A percentile compares a stretch with the other conserved stretches of the same genome.
phyloP scores from a whole-genome alignment of 192 early-diverging fungal genomes.

The Coemansia sp. region DNA sequence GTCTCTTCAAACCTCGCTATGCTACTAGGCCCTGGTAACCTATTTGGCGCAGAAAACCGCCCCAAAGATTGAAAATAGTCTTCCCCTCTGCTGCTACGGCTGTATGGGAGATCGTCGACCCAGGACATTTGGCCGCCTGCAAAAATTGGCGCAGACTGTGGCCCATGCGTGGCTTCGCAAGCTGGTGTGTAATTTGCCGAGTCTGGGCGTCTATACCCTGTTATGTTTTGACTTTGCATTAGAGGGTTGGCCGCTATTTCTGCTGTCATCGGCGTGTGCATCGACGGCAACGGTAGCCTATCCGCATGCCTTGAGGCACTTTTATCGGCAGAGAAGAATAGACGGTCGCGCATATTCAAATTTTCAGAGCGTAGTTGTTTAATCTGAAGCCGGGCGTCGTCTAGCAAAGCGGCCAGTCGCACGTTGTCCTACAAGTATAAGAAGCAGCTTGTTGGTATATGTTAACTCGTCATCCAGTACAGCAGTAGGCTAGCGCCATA shows the following conservation, averaged over 20 bases:
- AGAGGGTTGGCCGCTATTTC: neutral
- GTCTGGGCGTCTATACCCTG: neutral
- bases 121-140: neutral
- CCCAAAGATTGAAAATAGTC: neutral
- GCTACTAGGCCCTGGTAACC: neutral
- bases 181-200: neutral
- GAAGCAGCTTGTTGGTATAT: too few relatives aligned
- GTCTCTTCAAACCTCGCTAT: too few relatives aligned
- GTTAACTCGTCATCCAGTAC: too few relatives aligned
- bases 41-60: neutral
- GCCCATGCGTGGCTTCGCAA: neutral
- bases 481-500: neutral
- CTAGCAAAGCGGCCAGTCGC: conserved; percentile 18
- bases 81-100: neutral
- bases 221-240: neutral
- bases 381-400: conserved; percentile 22
- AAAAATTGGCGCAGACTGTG: neutral
- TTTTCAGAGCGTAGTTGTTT: conserved; percentile 21
- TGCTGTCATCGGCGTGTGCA: neutral
- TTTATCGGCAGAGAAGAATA: neutral
- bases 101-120: neutral
- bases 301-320: neutral
- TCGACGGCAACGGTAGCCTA: neutral
- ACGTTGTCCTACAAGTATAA: conserved; percentile 31
- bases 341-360: neutral